Evolutionary conservation across 2,329 filamentous ascomycete species (phyloP), one percentile per base, ranked within the genome.

Genomic region (Aspergillus caelatus): DNA sequence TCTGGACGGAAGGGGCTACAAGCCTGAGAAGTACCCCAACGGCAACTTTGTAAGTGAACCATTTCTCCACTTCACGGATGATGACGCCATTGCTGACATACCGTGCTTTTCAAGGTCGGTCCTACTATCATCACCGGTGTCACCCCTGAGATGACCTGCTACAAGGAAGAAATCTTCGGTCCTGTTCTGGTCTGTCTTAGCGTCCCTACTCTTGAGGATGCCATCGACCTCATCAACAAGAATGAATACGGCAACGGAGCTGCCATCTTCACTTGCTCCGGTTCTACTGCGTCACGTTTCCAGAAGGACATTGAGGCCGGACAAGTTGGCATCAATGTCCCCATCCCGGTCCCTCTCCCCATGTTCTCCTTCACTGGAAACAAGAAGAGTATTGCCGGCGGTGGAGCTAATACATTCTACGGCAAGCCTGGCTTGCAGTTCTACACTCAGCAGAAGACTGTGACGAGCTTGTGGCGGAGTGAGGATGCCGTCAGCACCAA

Each of bases 381-480:
- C 83, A 94, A 99, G 89, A 94, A 91, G 85, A 93, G 89, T 74
- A 85, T 98, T 62, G 95, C 95, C 0, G 95, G 94, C 60, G 94
- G 94, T 58, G 94, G 95, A 65, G 91, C 92, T 43, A 96, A 88
- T 81, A 96, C 93, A 19, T 98, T 99, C 78, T 99, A 99, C 80
- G 95, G 95, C 69, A 91, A 92, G 80, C 92, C 93, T 0, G 95
- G 94, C 28, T 81, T 99, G 76, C 89, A 91, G 76, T 99, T 99
- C 77, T 98, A 96, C 80, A 99, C 95, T 3, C 95, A 98, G 82
- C 87, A 91, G 75, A 98, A 99, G 91, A 99, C 95, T 3, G 95
- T 99, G 56, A 99, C 95, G 59, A 90, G 92, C 69, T 81, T 96
- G 77, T 99, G 95, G 95, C 88, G 88, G 74, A 88, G 86, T 65